A percentile compares a stretch with the other conserved stretches of the same genome.
phyloP scores from a whole-genome alignment of 1,284 basidiomycete genomes.

The Cyathus olla region DNA sequence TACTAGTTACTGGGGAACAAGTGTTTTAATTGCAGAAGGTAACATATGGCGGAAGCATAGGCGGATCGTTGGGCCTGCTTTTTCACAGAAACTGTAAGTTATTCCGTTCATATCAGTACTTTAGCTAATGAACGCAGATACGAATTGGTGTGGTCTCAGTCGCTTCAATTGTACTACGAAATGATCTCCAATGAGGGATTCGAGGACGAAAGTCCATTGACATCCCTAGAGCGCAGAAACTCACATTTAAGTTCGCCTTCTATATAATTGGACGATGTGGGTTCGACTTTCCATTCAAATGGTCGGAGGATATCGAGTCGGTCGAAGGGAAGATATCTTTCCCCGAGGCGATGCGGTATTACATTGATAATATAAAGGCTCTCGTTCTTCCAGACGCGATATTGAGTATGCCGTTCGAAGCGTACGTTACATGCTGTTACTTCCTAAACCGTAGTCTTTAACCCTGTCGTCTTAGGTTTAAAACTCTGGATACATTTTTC shows the following conservation, averaged over 20 bases:
- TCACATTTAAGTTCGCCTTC: constrained; percentile 63
- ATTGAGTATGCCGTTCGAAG: constrained; percentile 53
- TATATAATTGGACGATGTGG: constrained; percentile 61
- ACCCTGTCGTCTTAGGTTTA: too few relatives aligned
- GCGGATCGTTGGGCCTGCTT: constrained; percentile 59
- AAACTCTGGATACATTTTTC: constrained; percentile 28
- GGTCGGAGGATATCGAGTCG: constrained; percentile 48
- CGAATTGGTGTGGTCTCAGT: constrained; percentile 56
- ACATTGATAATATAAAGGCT: constrained; percentile 41
- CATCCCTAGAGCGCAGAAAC: constrained; percentile 47
- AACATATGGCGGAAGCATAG: constrained; percentile 62
- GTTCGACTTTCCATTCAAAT: constrained; percentile 61
- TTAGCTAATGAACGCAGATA: constrained; percentile 44
- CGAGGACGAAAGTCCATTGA: constrained; percentile 47
- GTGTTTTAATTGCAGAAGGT: constrained; percentile 53
- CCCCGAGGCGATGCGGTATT: constrained; percentile 54
- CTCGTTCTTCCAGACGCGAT: constrained; percentile 52
- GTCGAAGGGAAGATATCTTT: constrained; percentile 54
- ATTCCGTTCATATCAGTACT: neutral
- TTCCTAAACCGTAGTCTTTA: too few relatives aligned
- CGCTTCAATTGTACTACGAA: constrained; percentile 52
- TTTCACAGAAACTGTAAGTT: constrained; percentile 57
- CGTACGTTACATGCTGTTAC: too few relatives aligned
- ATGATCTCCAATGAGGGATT: constrained; percentile 57
- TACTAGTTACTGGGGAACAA: constrained; percentile 58